Conservation (phyloP, 2,329 filamentous ascomycete species). For the Cercospora sp. region DNA sequence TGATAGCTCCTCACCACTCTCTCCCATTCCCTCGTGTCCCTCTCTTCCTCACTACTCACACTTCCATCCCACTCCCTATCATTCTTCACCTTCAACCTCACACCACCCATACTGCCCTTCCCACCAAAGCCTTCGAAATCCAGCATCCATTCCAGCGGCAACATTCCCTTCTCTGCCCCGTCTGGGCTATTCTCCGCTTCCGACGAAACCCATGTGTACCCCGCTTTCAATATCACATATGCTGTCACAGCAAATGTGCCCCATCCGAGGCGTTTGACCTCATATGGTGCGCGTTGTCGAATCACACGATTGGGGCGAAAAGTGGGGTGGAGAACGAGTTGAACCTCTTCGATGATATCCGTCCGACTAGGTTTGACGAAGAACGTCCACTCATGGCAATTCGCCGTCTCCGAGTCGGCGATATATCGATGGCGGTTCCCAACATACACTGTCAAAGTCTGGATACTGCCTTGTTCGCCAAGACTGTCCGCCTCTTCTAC, state of each 20-base stretch:
- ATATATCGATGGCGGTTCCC: slow-evolving; percentile 44
- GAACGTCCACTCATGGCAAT: slow-evolving; percentile 49
- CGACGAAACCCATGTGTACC: slow-evolving; percentile 47
- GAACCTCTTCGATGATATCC: slow-evolving; percentile 49
- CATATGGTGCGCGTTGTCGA: slow-evolving; percentile 42
- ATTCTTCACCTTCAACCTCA: slow-evolving; percentile 44
- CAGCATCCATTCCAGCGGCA: slow-evolving; percentile 47
- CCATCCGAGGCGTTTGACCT: slow-evolving; percentile 46
- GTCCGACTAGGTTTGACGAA: slow-evolving; percentile 47
- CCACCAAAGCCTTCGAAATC: slow-evolving; percentile 43
- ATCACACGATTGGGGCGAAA: slow-evolving; percentile 43
- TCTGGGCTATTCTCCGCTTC: slow-evolving; percentile 39
- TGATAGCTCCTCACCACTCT: slow-evolving; percentile 29
- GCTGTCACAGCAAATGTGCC: slow-evolving; percentile 45
- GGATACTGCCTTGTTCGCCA: slow-evolving; percentile 33
- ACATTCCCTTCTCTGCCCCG: slow-evolving; percentile 37
- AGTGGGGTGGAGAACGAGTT: slow-evolving; percentile 46
- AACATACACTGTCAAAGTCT: slow-evolving; percentile 47
- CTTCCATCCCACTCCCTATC: slow-evolving; percentile 31
- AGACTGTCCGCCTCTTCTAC: slow-evolving; percentile 38
- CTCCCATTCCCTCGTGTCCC: slow-evolving; percentile 32
- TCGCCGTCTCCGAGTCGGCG: slow-evolving; percentile 22
- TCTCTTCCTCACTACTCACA: slow-evolving; percentile 23
- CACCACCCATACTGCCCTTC: slow-evolving; percentile 44
- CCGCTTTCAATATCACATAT: slow-evolving; percentile 45